Conservation (phyloP, 192 early-diverging fungal species). For the Piromyces sp. region DNA sequence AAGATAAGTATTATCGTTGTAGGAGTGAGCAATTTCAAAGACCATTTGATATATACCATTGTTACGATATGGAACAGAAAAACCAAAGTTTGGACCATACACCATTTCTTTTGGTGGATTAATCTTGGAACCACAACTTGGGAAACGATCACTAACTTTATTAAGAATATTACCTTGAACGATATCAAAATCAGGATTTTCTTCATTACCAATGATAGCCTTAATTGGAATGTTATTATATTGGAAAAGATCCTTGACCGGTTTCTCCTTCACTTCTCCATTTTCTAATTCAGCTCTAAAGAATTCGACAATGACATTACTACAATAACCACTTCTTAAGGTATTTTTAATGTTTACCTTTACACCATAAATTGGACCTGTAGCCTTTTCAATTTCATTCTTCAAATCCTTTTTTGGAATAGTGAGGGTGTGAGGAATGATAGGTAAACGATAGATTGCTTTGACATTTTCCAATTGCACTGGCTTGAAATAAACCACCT, state of each 20-base stretch:
- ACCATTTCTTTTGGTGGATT: background rate
- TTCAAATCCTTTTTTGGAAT: background rate
- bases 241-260: background rate
- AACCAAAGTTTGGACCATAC: background rate
- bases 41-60: background rate
- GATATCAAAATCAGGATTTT: background rate
- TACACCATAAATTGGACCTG: background rate
- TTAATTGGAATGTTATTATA: background rate
- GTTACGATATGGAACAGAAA: background rate
- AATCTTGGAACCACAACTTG: background rate
- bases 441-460: background rate
- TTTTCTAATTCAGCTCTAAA: background rate
- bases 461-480: background rate
- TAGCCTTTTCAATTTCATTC: background rate
- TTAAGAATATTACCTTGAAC: background rate
- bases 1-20: background rate
- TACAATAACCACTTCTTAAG: background rate
- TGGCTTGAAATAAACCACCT: background rate
- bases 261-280: background rate
- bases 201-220: background rate
- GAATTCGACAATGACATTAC: background rate
- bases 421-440: background rate
- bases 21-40: background rate
- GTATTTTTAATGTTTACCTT: background rate
- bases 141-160: background rate